Conservation (phyloP, 2,329 filamentous ascomycete genomes). For the Aspergillus sp. region DNA sequence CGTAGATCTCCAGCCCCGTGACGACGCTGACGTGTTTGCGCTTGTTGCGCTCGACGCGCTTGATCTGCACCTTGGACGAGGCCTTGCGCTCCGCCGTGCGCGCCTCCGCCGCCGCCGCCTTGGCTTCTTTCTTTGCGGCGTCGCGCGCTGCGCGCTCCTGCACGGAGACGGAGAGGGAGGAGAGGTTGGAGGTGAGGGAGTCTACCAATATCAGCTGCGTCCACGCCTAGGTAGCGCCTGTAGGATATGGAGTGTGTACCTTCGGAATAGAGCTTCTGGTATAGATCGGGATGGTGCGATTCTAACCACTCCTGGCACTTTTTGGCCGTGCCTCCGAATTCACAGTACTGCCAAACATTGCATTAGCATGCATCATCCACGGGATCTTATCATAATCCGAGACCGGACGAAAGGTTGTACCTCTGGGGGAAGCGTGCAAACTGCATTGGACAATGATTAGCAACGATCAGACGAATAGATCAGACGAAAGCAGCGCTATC, state of each 20-base stretch:
- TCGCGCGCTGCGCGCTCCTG: constrained; percentile 96
- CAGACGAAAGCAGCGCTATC: too few species aligned
- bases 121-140: constrained; percentile 93
- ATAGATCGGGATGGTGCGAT: constrained; percentile 70
- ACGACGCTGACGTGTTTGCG: constrained; percentile 94
- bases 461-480: too few species aligned
- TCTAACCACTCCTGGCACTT: constrained; percentile 98
- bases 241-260: constrained; percentile 52
- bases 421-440: constrained; percentile 67
- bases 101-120: constrained; percentile 82
- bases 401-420: too few species aligned
- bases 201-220: constrained; percentile 51
- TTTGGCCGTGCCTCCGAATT: constrained; percentile 93
- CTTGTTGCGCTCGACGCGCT: constrained; percentile 97
- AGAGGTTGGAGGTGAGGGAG: constrained; percentile 78
- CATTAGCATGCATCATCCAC: constrained; percentile 2
- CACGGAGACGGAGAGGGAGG: constrained; percentile 82
- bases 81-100: constrained; percentile 81
- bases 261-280: constrained; percentile 78
- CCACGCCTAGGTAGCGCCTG: neutral
- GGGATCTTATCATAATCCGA: too few species aligned
- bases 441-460: constrained; percentile 38
- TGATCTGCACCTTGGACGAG: constrained; percentile 80
- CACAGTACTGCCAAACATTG: constrained; percentile 74
- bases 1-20: constrained; percentile 85